Conservation (phyloP, 1,284 basidiomycete genomes). For the Malassezia yamatoensis region DNA sequence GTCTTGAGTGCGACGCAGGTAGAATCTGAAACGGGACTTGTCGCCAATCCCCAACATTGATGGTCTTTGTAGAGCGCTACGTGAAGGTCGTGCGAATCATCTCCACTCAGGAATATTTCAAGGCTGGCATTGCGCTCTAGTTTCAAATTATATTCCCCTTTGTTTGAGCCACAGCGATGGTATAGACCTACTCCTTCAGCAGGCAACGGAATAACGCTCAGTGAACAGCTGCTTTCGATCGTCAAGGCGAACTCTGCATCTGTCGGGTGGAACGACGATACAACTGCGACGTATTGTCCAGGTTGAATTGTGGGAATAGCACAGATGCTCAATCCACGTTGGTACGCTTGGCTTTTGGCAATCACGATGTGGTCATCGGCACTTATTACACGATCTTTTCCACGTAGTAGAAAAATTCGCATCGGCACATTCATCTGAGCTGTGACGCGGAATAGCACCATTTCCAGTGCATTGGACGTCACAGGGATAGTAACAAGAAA, state of each 20-base stretch:
- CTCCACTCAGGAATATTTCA: not conserved
- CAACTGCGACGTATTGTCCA: conserved; percentile 4
- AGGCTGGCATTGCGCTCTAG: not conserved
- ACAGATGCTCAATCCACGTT: conserved; percentile 10
- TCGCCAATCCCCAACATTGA: not conserved
- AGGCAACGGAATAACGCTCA: not conserved
- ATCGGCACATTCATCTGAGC: not conserved
- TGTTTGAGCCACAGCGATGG: not conserved
- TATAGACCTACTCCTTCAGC: conserved; percentile 11
- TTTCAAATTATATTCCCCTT: not conserved
- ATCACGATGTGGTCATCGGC: not conserved
- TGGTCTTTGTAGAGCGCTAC: not conserved
- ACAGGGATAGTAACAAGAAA: conserved; percentile 56
- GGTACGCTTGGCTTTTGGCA: conserved; percentile 5
- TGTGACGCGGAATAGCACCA: conserved; percentile 1
- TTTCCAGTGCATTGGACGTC: not conserved
- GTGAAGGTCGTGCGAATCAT: not conserved
- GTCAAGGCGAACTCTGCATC: conserved; percentile 5
- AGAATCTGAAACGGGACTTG: not conserved
- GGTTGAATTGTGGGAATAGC: conserved; percentile 9
- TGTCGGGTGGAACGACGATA: not conserved
- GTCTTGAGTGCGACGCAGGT: not conserved
- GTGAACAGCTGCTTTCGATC: conserved; percentile 3
- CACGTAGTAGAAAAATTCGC: not conserved
- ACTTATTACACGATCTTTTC: conserved; percentile 2